Evolutionary conservation across 352 stramenopile genomes (phyloP).

Genomic region (Sclerospora graminicola): DNA sequence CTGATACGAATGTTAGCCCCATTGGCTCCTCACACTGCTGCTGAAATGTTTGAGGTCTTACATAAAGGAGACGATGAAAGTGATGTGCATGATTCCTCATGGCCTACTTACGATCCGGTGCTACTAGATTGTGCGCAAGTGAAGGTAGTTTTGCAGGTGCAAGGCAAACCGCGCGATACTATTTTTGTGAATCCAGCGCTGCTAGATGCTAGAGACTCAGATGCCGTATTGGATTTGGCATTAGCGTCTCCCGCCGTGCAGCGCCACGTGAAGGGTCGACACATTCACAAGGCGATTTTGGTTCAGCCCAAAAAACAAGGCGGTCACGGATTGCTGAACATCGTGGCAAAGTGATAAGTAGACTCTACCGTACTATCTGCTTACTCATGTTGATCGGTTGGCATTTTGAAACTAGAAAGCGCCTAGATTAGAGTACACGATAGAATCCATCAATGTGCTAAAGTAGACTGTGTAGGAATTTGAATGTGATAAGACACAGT

Average conservation of each 20-base stretch:
- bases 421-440: too few species aligned
- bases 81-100: conserved; percentile 55
- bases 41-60: conserved; percentile 68
- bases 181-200: conserved; percentile 48
- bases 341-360: conserved; percentile 38
- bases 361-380: background rate
- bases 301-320: conserved; percentile 77
- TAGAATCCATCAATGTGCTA: too few species aligned
- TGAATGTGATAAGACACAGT: too few species aligned
- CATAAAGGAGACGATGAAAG: conserved; percentile 10
- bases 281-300: conserved; percentile 63
- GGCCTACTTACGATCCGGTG: conserved; percentile 44
- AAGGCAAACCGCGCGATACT: conserved; percentile 66
- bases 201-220: conserved; percentile 34
- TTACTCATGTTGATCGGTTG: too few species aligned
- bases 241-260: conserved; percentile 44
- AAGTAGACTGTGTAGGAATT: too few species aligned
- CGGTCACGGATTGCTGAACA: conserved; percentile 65
- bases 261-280: conserved; percentile 54
- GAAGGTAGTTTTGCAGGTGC: conserved; percentile 76
- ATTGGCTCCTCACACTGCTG: conserved; percentile 65
- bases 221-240: conserved; percentile 52
- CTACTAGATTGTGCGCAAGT: conserved; percentile 60
- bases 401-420: too few species aligned
- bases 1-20: conserved; percentile 75